A percentile compares a stretch with the other conserved stretches of the same genome.
phyloP scores from a whole-genome alignment of 116 monocot species.

The Zostera marina region DNA sequence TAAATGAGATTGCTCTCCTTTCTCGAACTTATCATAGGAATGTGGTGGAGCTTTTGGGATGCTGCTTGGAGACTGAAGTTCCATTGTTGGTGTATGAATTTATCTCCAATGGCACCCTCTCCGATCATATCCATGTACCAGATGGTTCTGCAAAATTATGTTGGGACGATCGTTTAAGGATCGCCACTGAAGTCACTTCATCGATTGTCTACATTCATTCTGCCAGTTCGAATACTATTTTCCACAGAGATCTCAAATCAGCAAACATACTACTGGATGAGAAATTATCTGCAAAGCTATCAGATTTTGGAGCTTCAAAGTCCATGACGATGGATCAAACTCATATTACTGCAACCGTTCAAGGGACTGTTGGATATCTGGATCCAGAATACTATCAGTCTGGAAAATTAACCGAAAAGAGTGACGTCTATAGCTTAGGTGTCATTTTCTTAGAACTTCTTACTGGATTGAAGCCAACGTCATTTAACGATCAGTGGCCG shows the following conservation, averaged over 20 bases:
- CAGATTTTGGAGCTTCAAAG: not conserved
- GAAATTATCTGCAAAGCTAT: not conserved
- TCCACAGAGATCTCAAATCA: constrained; percentile 4
- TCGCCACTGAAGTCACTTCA: not conserved
- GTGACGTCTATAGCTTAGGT: constrained; percentile 19
- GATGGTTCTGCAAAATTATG: not conserved
- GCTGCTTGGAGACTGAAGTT: constrained; percentile 6
- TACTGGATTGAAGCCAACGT: not conserved
- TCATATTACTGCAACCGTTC: not conserved
- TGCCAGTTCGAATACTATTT: not conserved
- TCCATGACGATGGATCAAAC: not conserved
- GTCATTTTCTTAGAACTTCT: constrained; percentile 14
- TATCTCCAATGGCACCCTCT: constrained; percentile 7
- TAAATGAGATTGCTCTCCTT: constrained; percentile 1
- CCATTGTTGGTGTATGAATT: constrained; percentile 6
- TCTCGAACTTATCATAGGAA: constrained; percentile 7
- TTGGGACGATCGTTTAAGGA: not conserved
- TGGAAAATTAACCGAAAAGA: constrained; percentile 11
- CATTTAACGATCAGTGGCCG: not conserved
- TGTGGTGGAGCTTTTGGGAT: constrained; percentile 5
- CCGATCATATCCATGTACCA: not conserved
- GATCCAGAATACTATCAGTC: constrained; percentile 17
- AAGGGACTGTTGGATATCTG: constrained; percentile 6
- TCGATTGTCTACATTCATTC: not conserved
- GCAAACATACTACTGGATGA: constrained; percentile 3